These are phyloP conservation scores for Penicillium cinerascens DNA, from an alignment of 495 filamentous ascomycete species.

Conservation along the genomic window DNA sequence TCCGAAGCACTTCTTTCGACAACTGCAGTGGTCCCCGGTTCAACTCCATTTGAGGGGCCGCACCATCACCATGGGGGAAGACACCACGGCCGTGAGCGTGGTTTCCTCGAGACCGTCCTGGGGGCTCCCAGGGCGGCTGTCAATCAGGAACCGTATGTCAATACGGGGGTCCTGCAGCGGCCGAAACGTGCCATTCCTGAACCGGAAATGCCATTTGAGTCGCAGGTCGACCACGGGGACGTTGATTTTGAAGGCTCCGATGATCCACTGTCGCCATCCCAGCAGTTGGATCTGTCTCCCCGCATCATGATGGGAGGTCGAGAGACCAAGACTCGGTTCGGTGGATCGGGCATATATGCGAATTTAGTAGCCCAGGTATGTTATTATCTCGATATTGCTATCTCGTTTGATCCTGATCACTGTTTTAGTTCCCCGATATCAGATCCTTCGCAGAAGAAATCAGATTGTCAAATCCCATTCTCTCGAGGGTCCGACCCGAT, in stretches of 20 bases:
- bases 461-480: conserved; percentile 33
- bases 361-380: conserved; percentile 43
- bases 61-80: not conserved
- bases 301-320: conserved; percentile 44
- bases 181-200: conserved; percentile 22
- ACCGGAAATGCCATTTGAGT: not conserved
- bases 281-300: conserved; percentile 38
- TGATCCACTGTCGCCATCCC: conserved; percentile 27
- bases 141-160: conserved; percentile 38
- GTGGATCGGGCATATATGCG: conserved; percentile 42
- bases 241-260: conserved; percentile 16
- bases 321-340: conserved; percentile 43
- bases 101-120: conserved; percentile 44
- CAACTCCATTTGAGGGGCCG: conserved; percentile 1
- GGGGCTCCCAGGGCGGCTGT: conserved; percentile 41
- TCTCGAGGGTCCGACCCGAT: conserved; percentile 36
- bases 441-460: conserved; percentile 43
- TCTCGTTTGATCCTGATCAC: not conserved
- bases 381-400: not conserved
- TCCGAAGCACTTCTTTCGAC: conserved; percentile 21
- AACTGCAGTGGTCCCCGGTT: conserved; percentile 5
- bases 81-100: conserved; percentile 24
- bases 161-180: conserved; percentile 31
- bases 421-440: conserved; percentile 39
- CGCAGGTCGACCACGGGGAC: conserved; percentile 10